Evolutionary conservation across 192 early-diverging fungal species (phyloP).

Genomic region (Entomortierella chlamydospora): DNA sequence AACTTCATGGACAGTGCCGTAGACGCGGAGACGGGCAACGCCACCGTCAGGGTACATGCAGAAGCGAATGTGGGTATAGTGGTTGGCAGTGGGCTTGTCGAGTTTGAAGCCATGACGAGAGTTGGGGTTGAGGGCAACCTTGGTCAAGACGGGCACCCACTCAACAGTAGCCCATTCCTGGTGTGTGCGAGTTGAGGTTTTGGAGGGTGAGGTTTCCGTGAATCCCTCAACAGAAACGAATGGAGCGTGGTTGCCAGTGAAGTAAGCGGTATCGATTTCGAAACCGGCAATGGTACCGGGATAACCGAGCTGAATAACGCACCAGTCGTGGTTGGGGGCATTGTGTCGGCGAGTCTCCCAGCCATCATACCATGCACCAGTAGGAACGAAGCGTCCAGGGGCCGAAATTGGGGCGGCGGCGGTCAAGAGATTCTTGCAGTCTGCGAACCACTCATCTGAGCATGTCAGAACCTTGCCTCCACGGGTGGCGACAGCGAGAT

Average conservation of each 20-base stretch:
- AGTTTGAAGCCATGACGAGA: slow-evolving; percentile 78
- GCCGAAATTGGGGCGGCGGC: slow-evolving; percentile 75
- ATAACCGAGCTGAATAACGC: slow-evolving; percentile 83
- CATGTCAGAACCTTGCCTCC: slow-evolving; percentile 82
- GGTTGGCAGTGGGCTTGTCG: slow-evolving; percentile 54
- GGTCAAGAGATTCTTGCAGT: slow-evolving; percentile 83
- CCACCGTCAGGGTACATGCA: slow-evolving; percentile 73
- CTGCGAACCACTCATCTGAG: slow-evolving; percentile 95
- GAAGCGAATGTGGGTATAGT: slow-evolving; percentile 62
- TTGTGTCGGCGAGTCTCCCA: slow-evolving; percentile 97
- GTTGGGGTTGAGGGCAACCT: slow-evolving; percentile 76
- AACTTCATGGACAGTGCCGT: slow-evolving; percentile 73
- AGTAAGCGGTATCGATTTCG: slow-evolving; percentile 92
- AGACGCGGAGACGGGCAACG: slow-evolving; percentile 83
- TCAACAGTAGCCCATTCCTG: slow-evolving; percentile 48
- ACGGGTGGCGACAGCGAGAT: slow-evolving; percentile 79
- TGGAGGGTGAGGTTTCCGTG: slow-evolving; percentile 25
- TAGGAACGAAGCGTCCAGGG: slow-evolving; percentile 67
- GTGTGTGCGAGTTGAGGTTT: slow-evolving; percentile 32
- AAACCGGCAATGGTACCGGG: slow-evolving; percentile 84
- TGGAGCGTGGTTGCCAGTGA: slow-evolving; percentile 94
- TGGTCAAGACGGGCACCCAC: slow-evolving; percentile 72
- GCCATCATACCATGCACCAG: slow-evolving; percentile 85
- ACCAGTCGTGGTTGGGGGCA: slow-evolving; percentile 85
- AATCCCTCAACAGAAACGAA: slow-evolving; percentile 84